These are phyloP conservation scores for Magnolia sinica DNA, from an alignment of 164 flowering plant genomes.

Conservation along the genomic window DNA sequence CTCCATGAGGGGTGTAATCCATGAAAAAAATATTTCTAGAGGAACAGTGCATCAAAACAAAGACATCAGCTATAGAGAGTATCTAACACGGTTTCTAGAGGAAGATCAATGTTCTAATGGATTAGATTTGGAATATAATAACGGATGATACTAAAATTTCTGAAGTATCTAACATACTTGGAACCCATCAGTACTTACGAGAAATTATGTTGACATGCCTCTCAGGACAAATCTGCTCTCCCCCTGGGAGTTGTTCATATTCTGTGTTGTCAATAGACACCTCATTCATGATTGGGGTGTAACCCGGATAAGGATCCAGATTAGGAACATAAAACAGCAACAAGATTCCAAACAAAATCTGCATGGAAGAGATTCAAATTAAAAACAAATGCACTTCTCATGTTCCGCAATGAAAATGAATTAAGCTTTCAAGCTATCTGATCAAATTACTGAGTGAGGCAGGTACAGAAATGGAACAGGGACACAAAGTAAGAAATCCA, in stretches of 20 bases:
- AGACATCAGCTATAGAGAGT: conserved; percentile 11
- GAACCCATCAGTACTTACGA: conserved; percentile 42
- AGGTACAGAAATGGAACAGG: neutral
- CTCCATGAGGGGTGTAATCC: conserved; percentile 89
- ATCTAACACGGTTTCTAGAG: neutral
- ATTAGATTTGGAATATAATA: neutral
- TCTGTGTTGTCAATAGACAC: conserved; percentile 37
- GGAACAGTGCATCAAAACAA: conserved; percentile 16
- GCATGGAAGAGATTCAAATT: conserved; percentile 14
- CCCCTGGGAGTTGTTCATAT: conserved; percentile 85
- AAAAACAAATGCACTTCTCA: neutral
- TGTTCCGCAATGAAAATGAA: neutral
- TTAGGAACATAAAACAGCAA: conserved; percentile 65
- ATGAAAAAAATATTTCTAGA: conserved; percentile 59
- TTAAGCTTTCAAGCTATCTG: neutral
- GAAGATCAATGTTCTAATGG: neutral
- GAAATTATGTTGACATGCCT: conserved; percentile 73
- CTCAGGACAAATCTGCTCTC: conserved; percentile 91
- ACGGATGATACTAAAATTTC: neutral
- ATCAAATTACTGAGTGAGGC: neutral
- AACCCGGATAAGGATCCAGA: conserved; percentile 84
- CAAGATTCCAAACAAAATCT: conserved; percentile 76
- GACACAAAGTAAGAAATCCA: neutral
- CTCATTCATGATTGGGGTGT: conserved; percentile 53
- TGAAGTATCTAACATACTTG: neutral